Base-by-base conservation (phyloP, 805 yeast species). In the Wickerhamomyces queroliae region DNA sequence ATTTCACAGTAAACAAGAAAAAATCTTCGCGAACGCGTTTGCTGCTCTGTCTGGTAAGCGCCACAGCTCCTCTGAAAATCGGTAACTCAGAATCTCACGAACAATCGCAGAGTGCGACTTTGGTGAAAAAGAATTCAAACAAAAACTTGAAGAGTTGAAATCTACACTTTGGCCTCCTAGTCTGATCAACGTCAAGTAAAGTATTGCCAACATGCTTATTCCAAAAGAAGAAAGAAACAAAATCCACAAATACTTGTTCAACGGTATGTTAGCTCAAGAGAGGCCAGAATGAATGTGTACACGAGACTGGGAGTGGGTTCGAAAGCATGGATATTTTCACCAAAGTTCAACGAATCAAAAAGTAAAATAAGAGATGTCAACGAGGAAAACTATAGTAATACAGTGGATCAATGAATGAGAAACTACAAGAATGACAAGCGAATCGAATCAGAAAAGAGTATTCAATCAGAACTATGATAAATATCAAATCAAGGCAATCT, bases 191-290 rank as follows among this genome's bases (percentile, higher is more conserved):
- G 18, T 24, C 37, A 25, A 24, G 10, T 35, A 29, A 22, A 39
- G 42, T 43, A 48, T 43, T 38, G 51, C 38, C 56, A 55, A 49
- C 67, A 93, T 93, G 99, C 83, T 93, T 80, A 93, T 93, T 82
- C 98, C 99, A 78, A 93, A 87, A 79, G 95, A 88, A 76, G 99
- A 93, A 74, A 90, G 99, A 84, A 88, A 87, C 80, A 87, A 87
- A 90, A 93, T 93, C 74, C 96, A 89, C 95, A 86, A 82, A 74
- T 84, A 90, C 86, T 93, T 93, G 76, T 93, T 90, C 87, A 90
- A 89, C 76, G 95, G 95, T 85, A 82, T 71, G 93, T 83, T 46
- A 32, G 36, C n/a, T 27, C 24, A 9, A 38, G 18, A 18, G 31
- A 38, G n/a, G 15, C n/a, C n/a, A n/a, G n/a, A n/a, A n/a, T n/a